Percentiles rank a stretch among this genome's conserved stretches.
Conservation (phyloP, 805 yeast genomes). For the Scheffersomyces coipomensis region DNA sequence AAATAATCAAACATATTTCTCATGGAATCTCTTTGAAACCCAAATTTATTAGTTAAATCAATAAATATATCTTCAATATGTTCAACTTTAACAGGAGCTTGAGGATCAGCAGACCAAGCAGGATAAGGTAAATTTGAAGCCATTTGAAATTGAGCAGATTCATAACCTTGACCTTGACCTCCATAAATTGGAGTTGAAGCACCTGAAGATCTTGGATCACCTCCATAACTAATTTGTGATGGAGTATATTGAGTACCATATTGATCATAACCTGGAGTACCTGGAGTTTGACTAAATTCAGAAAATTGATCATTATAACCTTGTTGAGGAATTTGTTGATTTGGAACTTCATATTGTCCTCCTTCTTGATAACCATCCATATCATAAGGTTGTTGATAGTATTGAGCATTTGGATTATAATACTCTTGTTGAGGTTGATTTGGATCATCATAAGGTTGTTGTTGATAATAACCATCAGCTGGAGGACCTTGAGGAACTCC, state of each 20-base stretch:
- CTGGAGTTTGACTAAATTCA: constrained; percentile 53
- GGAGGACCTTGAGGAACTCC: constrained; percentile 7
- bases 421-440: constrained; percentile 44
- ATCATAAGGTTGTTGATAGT: constrained; percentile 51
- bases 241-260: constrained; percentile 76
- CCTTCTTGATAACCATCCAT: constrained; percentile 47
- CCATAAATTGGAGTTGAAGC: constrained; percentile 94
- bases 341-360: constrained; percentile 22
- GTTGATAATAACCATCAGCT: constrained; percentile 32
- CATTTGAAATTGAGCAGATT: constrained; percentile 64
- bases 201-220: constrained; percentile 77
- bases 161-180: constrained; percentile 55
- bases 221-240: constrained; percentile 84
- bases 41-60: constrained; percentile 78
- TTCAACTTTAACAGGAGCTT: constrained; percentile 77
- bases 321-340: constrained; percentile 44
- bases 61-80: constrained; percentile 86
- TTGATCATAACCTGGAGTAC: constrained; percentile 67
- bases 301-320: constrained; percentile 58
- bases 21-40: constrained; percentile 92
- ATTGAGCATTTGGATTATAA: constrained; percentile 45
- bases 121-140: constrained; percentile 93
- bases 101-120: constrained; percentile 98
- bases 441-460: constrained; percentile 22
- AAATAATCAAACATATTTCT: constrained; percentile 88